A percentile compares a stretch with the other conserved stretches of the same genome.
These are phyloP conservation scores for Mycena crocata DNA, from an alignment of 768 basidiomycete genomes.

Conservation along the genomic window DNA sequence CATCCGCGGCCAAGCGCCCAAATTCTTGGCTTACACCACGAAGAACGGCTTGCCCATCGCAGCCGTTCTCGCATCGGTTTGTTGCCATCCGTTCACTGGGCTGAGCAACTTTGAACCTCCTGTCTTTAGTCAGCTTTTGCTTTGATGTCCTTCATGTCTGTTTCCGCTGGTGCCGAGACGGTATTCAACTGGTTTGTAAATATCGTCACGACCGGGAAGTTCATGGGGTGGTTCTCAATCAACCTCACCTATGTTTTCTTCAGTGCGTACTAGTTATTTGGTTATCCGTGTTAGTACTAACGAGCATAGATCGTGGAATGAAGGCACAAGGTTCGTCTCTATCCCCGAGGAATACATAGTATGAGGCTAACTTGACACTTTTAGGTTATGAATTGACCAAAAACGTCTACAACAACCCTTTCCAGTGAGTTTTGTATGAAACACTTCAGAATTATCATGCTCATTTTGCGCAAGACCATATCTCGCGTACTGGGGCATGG, in stretches of 20 bases:
- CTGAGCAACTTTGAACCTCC: conserved; percentile 47
- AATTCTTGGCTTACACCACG: conserved; percentile 56
- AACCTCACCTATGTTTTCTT: conserved; percentile 81
- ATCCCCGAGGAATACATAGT: no score
- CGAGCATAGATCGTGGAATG: conserved; percentile 65
- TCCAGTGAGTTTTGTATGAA: conserved; percentile 54
- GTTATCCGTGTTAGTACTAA: background rate
- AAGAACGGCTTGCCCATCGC: conserved; percentile 60
- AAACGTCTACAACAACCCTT: conserved; percentile 69
- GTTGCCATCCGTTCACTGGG: conserved; percentile 36
- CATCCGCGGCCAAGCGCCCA: conserved; percentile 63
- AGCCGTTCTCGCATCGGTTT: conserved; percentile 50
- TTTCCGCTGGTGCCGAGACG: conserved; percentile 64
- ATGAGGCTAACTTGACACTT: no score
- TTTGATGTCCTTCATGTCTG: conserved; percentile 73
- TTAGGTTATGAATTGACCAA: conserved; percentile 65
- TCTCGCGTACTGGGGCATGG: conserved; percentile 75
- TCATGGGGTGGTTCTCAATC: conserved; percentile 75
- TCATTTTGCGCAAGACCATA: conserved; percentile 56
- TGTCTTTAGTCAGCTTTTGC: conserved; percentile 52
- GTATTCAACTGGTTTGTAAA: conserved; percentile 44
- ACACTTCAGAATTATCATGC: background rate
- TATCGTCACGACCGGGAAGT: conserved; percentile 75
- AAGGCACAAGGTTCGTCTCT: conserved; percentile 76
- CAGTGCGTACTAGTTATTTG: conserved; percentile 54